Evolutionary conservation across 495 filamentous ascomycete genomes (phyloP), one percentile per base, ranked within the genome.

Genomic region (Lophiotrema nucula): DNA sequence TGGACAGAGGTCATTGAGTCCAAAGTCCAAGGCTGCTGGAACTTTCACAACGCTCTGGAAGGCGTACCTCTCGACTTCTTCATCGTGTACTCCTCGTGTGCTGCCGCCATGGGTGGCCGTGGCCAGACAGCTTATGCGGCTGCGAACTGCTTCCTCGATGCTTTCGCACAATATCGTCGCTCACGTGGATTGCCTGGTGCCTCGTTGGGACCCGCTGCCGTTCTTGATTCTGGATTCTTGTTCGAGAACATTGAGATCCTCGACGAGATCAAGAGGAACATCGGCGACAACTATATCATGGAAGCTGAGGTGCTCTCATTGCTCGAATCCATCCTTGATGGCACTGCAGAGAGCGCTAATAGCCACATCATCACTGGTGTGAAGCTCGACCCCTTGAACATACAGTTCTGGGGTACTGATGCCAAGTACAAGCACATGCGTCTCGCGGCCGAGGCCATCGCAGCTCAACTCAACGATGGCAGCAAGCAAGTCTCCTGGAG

Each of bases 311-410:
- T 81, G 2, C 59, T 78, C 3, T 74, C 77, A 0, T 67, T 81
- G 0, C 70, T 81, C 6, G 71, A 70, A 10, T 75, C 77, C 13
- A 76, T 77, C 38, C 77, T 80, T 53, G 68, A 56, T 52, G 76
- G 76, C 74, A 44, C 50, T 5, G 13, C 37, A 12, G 58, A 64
- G 0, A 65, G 70, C 0, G 77, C 76, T 69, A 76, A 75, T 62
- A 74, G 66, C 62, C 77, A 80, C 68, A 70, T 69, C 25, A 78
- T 81, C 62, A 81, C 78, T 0, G 78, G 78, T 35, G 75, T 80
- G 75, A 69, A 73, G 54, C 76, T 81, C 51, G 75, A 74, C 8
- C 76, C 77, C 2, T 6, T 43, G 13, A 21, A 19, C 39, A 43
- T 43, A 6, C 39, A 13, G 13, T 79, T 79, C 70, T 81, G 78